Percentiles rank a stretch among this genome's conserved stretches.
phyloP scores from a whole-genome alignment of 495 filamentous ascomycete genomes.

The Hypoxylon subgilvum region DNA sequence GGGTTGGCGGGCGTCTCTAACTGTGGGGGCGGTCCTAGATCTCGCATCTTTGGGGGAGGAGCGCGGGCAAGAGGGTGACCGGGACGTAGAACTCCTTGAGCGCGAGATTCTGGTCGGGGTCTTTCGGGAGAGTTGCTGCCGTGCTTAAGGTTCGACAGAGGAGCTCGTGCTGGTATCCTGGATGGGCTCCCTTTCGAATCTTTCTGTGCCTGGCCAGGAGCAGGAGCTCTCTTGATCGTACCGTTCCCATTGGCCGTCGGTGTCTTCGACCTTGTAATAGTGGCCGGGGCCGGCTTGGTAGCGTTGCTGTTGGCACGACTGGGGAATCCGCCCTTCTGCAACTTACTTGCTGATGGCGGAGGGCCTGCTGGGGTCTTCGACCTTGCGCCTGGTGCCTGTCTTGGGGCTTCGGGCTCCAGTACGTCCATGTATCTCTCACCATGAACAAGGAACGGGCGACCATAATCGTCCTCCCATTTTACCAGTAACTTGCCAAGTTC shows the following conservation, averaged over 20 bases:
- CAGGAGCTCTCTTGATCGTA: conserved; percentile 36
- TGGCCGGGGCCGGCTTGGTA: conserved; percentile 47
- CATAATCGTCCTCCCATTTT: conserved; percentile 91
- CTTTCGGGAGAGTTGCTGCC: conserved; percentile 86
- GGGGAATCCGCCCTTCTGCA: conserved; percentile 50
- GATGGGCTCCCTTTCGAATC: conserved; percentile 65
- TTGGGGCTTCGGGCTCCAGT: conserved; percentile 68
- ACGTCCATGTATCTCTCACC: conserved; percentile 87
- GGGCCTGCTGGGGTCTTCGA: conserved; percentile 79
- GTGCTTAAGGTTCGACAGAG: conserved; percentile 78
- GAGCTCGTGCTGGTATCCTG: conserved; percentile 80
- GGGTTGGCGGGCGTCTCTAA: conserved; percentile 66
- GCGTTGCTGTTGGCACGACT: conserved; percentile 46
- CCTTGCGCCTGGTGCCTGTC: conserved; percentile 66
- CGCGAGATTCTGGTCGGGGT: conserved; percentile 53
- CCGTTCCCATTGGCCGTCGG: conserved; percentile 53
- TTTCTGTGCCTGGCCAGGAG: conserved; percentile 32
- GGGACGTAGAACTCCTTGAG: conserved; percentile 41
- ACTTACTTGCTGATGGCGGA: conserved; percentile 55
- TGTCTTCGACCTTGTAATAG: conserved; percentile 69
- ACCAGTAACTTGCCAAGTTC: conserved; percentile 83
- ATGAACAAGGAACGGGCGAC: conserved; percentile 88
- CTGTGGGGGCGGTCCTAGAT: conserved; percentile 70
- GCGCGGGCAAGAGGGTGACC: conserved; percentile 61
- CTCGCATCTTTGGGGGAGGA: conserved; percentile 89